Percentiles rank a stretch among this genome's conserved stretches.
Conservation (phyloP, 352 stramenopile species). For the Phytopythium cucurbitacearum region DNA sequence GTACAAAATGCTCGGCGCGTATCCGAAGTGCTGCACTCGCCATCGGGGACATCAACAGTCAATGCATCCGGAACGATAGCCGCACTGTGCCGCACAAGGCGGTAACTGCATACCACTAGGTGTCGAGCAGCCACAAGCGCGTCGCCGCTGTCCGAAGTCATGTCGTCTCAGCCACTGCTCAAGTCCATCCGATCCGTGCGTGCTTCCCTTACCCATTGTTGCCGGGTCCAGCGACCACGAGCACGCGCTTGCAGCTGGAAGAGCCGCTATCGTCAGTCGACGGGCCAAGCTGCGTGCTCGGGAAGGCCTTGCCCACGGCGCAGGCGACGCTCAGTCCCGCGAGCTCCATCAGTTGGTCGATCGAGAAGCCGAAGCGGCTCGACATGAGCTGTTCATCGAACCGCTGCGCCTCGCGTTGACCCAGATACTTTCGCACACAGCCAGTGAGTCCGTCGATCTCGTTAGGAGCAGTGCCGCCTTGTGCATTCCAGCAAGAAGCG, state of each 20-base stretch:
- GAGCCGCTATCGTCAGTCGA: neutral
- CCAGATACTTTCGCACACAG: slow-evolving; percentile 43
- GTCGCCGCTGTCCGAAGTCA: slow-evolving; percentile 77
- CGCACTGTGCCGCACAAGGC: neutral
- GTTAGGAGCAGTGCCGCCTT: too few species aligned
- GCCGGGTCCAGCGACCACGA: slow-evolving; percentile 95
- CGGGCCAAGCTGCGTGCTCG: slow-evolving; percentile 1
- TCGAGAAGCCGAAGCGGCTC: slow-evolving; percentile 81
- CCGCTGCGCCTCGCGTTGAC: slow-evolving; percentile 62
- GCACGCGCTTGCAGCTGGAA: slow-evolving; percentile 41
- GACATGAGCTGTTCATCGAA: slow-evolving; percentile 93
- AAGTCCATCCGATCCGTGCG: neutral
- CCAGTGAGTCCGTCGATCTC: neutral
- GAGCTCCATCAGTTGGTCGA: slow-evolving; percentile 99
- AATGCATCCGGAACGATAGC: neutral
- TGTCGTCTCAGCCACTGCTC: neutral
- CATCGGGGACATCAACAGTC: neutral
- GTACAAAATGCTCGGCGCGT: slow-evolving; percentile 92
- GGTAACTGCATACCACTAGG: slow-evolving; percentile 64
- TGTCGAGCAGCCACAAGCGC: slow-evolving; percentile 97
- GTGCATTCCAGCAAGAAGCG: neutral
- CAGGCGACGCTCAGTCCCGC: slow-evolving; percentile 94
- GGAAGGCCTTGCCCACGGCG: slow-evolving; percentile 80
- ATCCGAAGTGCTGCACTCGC: slow-evolving; percentile 92
- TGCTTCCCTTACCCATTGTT: slow-evolving; percentile 92